Evolutionary conservation across 2,329 filamentous ascomycete species (phyloP).

Genomic region (Aspergillus fructus): DNA sequence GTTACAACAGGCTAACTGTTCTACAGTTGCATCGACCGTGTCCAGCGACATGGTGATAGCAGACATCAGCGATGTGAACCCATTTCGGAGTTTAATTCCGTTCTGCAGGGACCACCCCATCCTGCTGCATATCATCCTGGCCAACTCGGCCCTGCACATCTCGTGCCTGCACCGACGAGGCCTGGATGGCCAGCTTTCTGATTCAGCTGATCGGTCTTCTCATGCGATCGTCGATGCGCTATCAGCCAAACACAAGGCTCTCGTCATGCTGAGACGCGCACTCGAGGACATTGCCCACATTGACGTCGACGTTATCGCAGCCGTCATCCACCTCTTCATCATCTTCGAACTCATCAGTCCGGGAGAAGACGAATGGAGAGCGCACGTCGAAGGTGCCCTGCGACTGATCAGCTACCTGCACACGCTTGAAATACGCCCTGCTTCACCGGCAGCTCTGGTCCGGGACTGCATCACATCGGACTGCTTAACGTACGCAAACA

Average conservation of each 20-base stretch:
- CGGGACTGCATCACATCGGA: not conserved
- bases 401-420: not conserved
- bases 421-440: not conserved
- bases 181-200: not conserved
- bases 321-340: constrained; percentile 8
- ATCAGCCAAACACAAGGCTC: not conserved
- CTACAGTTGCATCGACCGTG: not conserved
- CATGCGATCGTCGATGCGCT: not conserved
- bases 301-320: constrained; percentile 1
- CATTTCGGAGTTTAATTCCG: not conserved
- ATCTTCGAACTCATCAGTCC: constrained; percentile 3
- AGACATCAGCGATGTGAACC: not conserved
- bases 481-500: not conserved
- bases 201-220: not conserved
- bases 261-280: not conserved
- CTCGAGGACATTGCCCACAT: not conserved
- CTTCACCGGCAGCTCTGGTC: not conserved
- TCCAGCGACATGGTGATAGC: not conserved
- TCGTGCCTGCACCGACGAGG: not conserved
- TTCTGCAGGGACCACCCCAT: not conserved
- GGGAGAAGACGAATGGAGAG: constrained; percentile 1
- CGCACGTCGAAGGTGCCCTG: constrained; percentile 3
- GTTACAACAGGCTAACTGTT: too few relatives aligned
- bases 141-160: constrained; percentile 3
- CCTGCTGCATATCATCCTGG: not conserved